These are phyloP conservation scores for Blastobotrys mokoenaii DNA, from an alignment of 805 yeast species.

Conservation along the genomic window DNA sequence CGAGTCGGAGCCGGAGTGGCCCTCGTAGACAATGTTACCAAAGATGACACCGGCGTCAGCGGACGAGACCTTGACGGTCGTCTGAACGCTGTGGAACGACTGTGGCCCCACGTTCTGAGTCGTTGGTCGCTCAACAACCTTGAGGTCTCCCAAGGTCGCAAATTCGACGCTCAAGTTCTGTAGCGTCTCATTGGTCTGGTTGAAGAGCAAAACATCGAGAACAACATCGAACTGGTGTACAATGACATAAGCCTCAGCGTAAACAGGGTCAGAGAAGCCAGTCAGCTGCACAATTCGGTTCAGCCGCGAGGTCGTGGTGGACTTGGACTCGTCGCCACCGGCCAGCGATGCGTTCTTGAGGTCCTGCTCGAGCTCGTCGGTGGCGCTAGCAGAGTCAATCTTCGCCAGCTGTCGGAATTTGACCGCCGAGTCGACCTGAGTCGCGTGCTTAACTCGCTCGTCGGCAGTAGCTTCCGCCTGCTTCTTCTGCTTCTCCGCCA, in stretches of 20 bases:
- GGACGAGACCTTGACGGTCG: slow-evolving; percentile 87
- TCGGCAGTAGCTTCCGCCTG: slow-evolving; percentile 49
- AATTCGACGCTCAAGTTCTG: slow-evolving; percentile 89
- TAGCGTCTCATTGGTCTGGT: slow-evolving; percentile 81
- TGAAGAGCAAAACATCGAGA: slow-evolving; percentile 84
- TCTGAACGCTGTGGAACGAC: slow-evolving; percentile 84
- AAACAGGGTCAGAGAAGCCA: slow-evolving; percentile 97
- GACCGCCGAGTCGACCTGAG: slow-evolving; percentile 71
- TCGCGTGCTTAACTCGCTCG: slow-evolving; percentile 53
- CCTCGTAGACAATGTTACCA: slow-evolving; percentile 95
- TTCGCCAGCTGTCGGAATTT: slow-evolving; percentile 69
- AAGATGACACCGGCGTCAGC: slow-evolving; percentile 98
- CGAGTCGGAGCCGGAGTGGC: slow-evolving; percentile 83
- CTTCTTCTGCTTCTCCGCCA: slow-evolving; percentile 50
- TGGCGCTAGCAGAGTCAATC: slow-evolving; percentile 27
- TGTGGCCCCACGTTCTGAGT: slow-evolving; percentile 94
- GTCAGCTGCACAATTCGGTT: slow-evolving; percentile 87
- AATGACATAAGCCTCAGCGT: slow-evolving; percentile 93
- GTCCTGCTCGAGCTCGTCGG: slow-evolving; percentile 38
- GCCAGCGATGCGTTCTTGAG: slow-evolving; percentile 43
- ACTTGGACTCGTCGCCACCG: slow-evolving; percentile 44
- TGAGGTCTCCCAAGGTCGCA: slow-evolving; percentile 92
- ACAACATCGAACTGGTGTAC: slow-evolving; percentile 97
- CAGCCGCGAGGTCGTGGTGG: slow-evolving; percentile 54
- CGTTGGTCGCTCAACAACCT: slow-evolving; percentile 85